A percentile compares a stretch with the other conserved stretches of the same genome.
Conservation (phyloP, 345 rosid genomes). For the Stellera chamaejasme region DNA sequence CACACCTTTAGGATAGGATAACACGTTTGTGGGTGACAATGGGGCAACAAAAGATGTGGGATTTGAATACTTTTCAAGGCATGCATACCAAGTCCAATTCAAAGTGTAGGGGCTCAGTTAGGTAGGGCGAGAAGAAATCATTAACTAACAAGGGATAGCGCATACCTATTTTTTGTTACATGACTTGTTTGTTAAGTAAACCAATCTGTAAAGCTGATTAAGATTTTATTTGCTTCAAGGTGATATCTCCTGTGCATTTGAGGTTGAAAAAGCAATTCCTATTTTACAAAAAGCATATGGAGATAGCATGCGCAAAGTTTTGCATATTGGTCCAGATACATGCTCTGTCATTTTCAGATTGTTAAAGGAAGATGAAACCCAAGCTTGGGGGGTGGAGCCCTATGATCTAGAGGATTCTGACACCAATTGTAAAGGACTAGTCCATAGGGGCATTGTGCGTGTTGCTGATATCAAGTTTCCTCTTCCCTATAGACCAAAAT, state of each 20-base stretch:
- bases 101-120: too few relatives aligned
- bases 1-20: too few relatives aligned
- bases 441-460: slow-evolving; percentile 34
- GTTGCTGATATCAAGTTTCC: slow-evolving; percentile 47
- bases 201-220: too few relatives aligned
- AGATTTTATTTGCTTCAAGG: slow-evolving; percentile 8
- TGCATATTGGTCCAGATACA: slow-evolving; percentile 44
- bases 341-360: slow-evolving; percentile 35
- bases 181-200: too few relatives aligned
- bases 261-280: slow-evolving; percentile 34
- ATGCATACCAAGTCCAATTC: too few relatives aligned
- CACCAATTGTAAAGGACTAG: slow-evolving; percentile 28
- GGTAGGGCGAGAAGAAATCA: too few relatives aligned
- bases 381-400: slow-evolving; percentile 54
- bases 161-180: too few relatives aligned
- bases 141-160: too few relatives aligned
- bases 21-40: too few relatives aligned
- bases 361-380: slow-evolving; percentile 35
- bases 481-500: slow-evolving; percentile 39
- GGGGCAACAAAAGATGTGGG: too few relatives aligned
- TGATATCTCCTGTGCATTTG: slow-evolving; percentile 31
- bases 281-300: slow-evolving; percentile 39
- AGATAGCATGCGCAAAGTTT: slow-evolving; percentile 37
- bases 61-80: too few relatives aligned
- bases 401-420: slow-evolving; percentile 42